Evolutionary conservation across 306 rosid species (phyloP), one percentile per base, ranked within the genome.

Genomic region (Psophocarpus tetragonolobus): DNA sequence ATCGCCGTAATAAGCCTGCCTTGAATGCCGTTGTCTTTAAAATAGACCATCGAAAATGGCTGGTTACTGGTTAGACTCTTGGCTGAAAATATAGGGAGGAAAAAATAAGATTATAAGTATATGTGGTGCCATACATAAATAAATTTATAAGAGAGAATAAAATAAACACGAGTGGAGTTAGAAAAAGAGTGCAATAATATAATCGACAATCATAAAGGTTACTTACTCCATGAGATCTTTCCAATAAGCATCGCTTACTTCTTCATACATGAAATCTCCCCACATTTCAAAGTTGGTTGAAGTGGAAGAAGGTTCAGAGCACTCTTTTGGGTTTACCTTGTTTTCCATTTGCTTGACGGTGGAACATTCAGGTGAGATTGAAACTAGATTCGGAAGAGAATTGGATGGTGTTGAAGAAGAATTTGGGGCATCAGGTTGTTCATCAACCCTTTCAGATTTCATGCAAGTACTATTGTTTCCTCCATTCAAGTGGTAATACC

Each of bases 191-290:
- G 41, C 36, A 53, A 61, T 71, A 79, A 38, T 32, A 45, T 17
- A 14, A 14, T 14, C 0, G 4, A 17, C 14, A n/a, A 26, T 48
- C 21, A 62, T 38, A 32, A 51, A 77, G 29, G 29, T 39, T 20
- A 82, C 86, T 75, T 85, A 85, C 88, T 58, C 82, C 24, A 87
- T 32, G 73, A 89, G 81, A 42, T 87, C 66, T 66, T 81, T 89
- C 96, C 96, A 91, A 41, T 81, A 91, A 44, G 73, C 85, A 41
- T 84, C 76, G 8, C 76, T 85, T 47, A 83, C 77, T 71, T 86
- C 88, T 0, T 86, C 85, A 27, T 77, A 83, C 81, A 88, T 81
- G 29, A 87, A 80, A 75, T 88, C 87, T 71, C 77, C 85, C 91
- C 71, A 91, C 64, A 78, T 76, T 76, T 91, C 88, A 58, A 86